Conservation (phyloP, 352 stramenopile species). For the Pythium apleroticum region DNA sequence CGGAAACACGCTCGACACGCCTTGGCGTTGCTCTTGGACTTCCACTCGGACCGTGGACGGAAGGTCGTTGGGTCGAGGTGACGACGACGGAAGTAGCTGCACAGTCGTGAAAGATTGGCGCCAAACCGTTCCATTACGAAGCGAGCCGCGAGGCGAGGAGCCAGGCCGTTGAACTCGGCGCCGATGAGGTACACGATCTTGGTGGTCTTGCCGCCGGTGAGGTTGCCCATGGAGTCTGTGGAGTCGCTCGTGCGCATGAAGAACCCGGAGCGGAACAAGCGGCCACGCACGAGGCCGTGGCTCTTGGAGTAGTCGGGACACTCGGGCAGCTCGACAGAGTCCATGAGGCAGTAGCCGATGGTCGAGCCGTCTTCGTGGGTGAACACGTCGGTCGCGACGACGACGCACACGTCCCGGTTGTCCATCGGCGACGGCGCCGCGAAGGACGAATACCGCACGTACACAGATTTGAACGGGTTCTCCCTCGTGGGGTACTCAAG, state of each 20-base stretch:
- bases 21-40: constrained; percentile 31
- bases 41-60: constrained; percentile 46
- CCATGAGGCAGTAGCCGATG: constrained; percentile 63
- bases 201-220: constrained; percentile 26
- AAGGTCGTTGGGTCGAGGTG: constrained; percentile 49
- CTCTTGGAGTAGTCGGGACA: constrained; percentile 21
- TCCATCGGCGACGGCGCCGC: constrained; percentile 32
- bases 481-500: constrained; percentile 39
- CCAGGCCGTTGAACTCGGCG: constrained; percentile 35
- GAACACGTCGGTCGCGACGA: constrained; percentile 33
- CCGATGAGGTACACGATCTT: constrained; percentile 68
- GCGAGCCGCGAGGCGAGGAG: constrained; percentile 34
- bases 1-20: constrained; percentile 38
- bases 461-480: constrained; percentile 36
- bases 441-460: constrained; percentile 40
- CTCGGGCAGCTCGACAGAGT: constrained; percentile 42
- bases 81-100: constrained; percentile 47
- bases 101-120: constrained; percentile 38
- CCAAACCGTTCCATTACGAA: constrained; percentile 50
- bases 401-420: constrained; percentile 43
- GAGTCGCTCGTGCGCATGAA: constrained; percentile 33
- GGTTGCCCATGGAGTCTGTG: background rate
- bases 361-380: constrained; percentile 41
- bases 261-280: constrained; percentile 56
- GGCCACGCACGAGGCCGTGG: constrained; percentile 28